Evolutionary conservation across 176 grass and related monocot species (phyloP), one percentile per base, ranked within the genome.

Genomic region (Aegilops speltoides): DNA sequence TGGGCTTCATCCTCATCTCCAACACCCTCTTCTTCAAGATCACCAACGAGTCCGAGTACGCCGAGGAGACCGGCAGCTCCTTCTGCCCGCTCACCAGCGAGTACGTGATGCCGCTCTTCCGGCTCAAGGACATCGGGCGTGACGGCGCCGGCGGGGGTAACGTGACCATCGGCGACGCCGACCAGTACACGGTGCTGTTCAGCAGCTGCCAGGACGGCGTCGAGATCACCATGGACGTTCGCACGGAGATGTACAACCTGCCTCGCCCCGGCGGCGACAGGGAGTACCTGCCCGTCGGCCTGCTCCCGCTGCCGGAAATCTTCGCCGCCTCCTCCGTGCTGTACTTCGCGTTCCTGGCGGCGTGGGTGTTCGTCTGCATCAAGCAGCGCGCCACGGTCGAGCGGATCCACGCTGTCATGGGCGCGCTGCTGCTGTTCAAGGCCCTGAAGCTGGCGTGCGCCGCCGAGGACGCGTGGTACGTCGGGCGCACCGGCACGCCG

Each of bases 1-100:
- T 94, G 90, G 93, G 93, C 67, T 94, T 94, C 93, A 80, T 94
- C 85, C 87, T 92, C 90, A 89, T 94, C 87, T 68, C 79, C 79
- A 84, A 69, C 74, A 52, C 72, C 72, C 66, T 83, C 60, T 90
- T 92, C 85, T 65, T 78, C 78, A 40, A 84, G 46, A 84, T 92
- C 87, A 78, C 77, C 65, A 92, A 94, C 85, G 93, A 94, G 87
- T 94, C 87, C 16, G 84, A 83, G 62, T 73, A 94, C 82, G 73
- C 85, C 8, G 83, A 94, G 72, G 67, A 74, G 82, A 62, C 86
- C 25, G 87, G 83, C 60, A n/a, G 32, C 67, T 74, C 86, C 59
- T 92, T 88, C 85, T 94, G 90, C 87, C 87, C 87, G 48, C 87
- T 94, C 60, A 83, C 64, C 20, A 94, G 90, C 87, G 71, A 73